A percentile compares a stretch with the other conserved stretches of the same genome.
Conservation (phyloP, 305 asterid genomes). For the Rubia balearica region DNA sequence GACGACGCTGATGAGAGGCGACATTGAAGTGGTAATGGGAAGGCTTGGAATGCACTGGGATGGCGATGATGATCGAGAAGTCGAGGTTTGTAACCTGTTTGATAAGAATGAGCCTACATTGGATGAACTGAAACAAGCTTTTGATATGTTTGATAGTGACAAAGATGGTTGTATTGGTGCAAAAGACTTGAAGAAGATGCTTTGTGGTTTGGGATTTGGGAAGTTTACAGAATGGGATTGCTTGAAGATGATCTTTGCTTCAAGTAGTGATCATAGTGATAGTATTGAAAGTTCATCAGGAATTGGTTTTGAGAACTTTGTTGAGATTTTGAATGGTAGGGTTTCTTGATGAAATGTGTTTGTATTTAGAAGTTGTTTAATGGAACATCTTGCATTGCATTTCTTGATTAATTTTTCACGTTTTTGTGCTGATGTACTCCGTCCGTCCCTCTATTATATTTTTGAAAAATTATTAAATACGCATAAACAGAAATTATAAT, state of each 20-base stretch:
- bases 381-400: neutral
- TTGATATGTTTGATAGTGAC: constrained; percentile 41
- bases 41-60: constrained; percentile 16
- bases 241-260: constrained; percentile 41
- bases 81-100: constrained; percentile 31
- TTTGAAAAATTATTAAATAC: too few relatives aligned
- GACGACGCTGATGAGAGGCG: constrained; percentile 8
- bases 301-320: constrained; percentile 48
- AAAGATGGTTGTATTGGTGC: constrained; percentile 59
- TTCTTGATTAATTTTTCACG: neutral
- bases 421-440: too few relatives aligned
- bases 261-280: constrained; percentile 37
- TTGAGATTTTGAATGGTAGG: constrained; percentile 39
- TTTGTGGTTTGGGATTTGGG: constrained; percentile 33
- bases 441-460: too few relatives aligned
- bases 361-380: neutral
- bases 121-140: constrained; percentile 46
- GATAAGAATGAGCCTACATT: constrained; percentile 26
- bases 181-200: constrained; percentile 35
- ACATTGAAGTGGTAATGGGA: constrained; percentile 16
- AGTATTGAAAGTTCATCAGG: constrained; percentile 33
- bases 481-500: too few relatives aligned
- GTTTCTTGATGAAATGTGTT: constrained; percentile 9
- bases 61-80: neutral
- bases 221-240: constrained; percentile 29